Evolutionary conservation across 805 yeast species (phyloP), one percentile per base, ranked within the genome.

Genomic region (Spathaspora gorwiae): DNA sequence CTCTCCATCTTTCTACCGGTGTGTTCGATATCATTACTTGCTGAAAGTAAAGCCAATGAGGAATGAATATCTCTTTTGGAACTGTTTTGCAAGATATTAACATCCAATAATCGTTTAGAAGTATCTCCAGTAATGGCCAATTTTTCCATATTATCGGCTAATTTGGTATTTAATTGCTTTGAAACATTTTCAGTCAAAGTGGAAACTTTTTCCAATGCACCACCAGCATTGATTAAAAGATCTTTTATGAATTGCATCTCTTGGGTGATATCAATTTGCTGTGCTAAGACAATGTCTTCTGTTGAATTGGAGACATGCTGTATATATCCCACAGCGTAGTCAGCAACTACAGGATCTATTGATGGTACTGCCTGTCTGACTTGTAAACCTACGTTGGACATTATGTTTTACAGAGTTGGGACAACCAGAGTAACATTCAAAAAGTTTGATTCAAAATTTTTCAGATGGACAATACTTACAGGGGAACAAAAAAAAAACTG

Each of bases 1-100:
- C 95, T 83, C 65, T 94, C 98, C 72, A 90, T 85, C 54, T 84
- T 82, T 66, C 96, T 80, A 46, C 96, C 97, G 0, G 95, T 76
- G 51, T 90, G 95, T 51, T 90, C 97, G 53, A 94, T 84, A 60
- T 90, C 97, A 49, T 81, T 79, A 12, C 84, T 76, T 12, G 90
- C 89, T 57, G 88, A 89, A 44, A 89, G 66, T 54, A 87, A 68
- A 6, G 88, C 90, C 53, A 90, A 74, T 4, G 90, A 82, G 3
- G 90, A 76, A 59, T 84, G 84, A 54, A 80, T 79, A 60, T 84
- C 90, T 64, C 89, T 78, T 62, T 83, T 84, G 54, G 68, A 69
- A 63, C 76, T 76, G 63, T 83, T 76, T 42, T 57, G 61, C 61
- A 86, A 70, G 59, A 95, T 65, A 70, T 89, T 79, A 54, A 87